Evolutionary conservation across 2,329 filamentous ascomycete species (phyloP).

Genomic region (Talaromyces amestolkiae): DNA sequence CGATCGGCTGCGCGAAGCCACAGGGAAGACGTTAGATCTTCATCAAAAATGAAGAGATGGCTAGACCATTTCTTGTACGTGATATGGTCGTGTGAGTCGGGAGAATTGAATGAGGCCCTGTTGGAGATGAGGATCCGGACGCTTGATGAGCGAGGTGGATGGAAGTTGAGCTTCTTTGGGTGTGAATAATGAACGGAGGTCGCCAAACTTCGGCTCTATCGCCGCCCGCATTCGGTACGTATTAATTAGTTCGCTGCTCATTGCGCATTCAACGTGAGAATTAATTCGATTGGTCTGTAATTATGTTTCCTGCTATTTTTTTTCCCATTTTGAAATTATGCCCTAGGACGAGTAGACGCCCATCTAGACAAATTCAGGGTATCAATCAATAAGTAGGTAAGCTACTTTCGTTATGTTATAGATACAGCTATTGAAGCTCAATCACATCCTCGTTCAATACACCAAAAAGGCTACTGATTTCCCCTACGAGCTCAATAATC

Average conservation of each 20-base stretch:
- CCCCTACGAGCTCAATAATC: constrained; percentile 53
- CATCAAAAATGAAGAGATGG: constrained; percentile 27
- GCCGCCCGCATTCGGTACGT: constrained; percentile 18
- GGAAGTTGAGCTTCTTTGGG: constrained; percentile 6
- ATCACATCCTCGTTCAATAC: constrained; percentile 61
- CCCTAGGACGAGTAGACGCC: background rate
- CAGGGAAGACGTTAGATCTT: constrained; percentile 35
- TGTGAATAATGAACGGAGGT: constrained; percentile 28
- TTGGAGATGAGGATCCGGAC: constrained; percentile 28
- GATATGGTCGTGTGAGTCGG: background rate
- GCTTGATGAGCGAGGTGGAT: constrained; percentile 25
- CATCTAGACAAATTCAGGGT: background rate
- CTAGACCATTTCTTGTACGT: constrained; percentile 8
- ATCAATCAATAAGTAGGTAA: background rate
- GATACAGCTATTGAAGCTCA: constrained; percentile 48
- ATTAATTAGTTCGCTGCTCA: constrained; percentile 5
- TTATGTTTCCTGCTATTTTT: too few species aligned
- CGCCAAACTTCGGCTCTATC: constrained; percentile 19
- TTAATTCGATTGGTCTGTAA: background rate
- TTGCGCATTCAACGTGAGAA: background rate
- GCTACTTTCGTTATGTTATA: background rate
- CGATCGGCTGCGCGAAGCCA: constrained; percentile 43
- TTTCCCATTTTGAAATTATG: background rate
- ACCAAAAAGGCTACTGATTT: constrained; percentile 61
- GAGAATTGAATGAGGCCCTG: background rate